These are phyloP conservation scores for Chenopodium album DNA, from an alignment of 148 eudicot genomes.

Conservation along the genomic window DNA sequence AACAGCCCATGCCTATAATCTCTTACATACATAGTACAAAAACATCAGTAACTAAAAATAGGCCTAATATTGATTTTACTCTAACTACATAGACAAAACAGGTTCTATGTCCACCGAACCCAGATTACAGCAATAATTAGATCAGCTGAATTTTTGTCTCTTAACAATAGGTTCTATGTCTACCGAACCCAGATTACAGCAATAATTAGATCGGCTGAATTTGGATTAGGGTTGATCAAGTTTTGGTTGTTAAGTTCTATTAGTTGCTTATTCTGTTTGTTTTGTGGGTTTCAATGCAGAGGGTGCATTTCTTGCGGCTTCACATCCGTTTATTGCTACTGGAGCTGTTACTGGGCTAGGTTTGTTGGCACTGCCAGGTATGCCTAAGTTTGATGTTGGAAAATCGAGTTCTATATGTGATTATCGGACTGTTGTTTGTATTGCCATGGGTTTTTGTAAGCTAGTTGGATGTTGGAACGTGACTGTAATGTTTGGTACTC, in stretches of 20 bases:
- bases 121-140: too few relatives aligned
- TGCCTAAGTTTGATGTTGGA: neutral
- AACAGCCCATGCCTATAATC: too few relatives aligned
- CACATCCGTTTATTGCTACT: constrained; percentile 60
- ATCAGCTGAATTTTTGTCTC: too few relatives aligned
- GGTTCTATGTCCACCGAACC: too few relatives aligned
- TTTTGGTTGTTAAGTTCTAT: neutral
- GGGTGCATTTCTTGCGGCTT: constrained; percentile 55
- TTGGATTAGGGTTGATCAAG: neutral
- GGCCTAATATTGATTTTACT: too few relatives aligned
- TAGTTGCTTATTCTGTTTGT: neutral
- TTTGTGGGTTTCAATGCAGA: constrained; percentile 41
- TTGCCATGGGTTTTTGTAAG: neutral
- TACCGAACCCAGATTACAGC: too few relatives aligned
- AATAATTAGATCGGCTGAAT: too few relatives aligned
- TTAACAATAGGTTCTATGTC: too few relatives aligned
- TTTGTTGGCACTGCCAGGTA: constrained; percentile 61
- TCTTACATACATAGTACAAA: too few relatives aligned
- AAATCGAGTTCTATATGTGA: neutral
- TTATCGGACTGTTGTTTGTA: neutral
- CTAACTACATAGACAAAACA: too few relatives aligned
- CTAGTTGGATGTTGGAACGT: neutral
- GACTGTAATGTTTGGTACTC: neutral
- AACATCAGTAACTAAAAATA: too few relatives aligned
- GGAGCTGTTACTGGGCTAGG: constrained; percentile 66